Base-by-base conservation (phyloP, 208 protist genomes). In the Leishmania mexicana region DNA sequence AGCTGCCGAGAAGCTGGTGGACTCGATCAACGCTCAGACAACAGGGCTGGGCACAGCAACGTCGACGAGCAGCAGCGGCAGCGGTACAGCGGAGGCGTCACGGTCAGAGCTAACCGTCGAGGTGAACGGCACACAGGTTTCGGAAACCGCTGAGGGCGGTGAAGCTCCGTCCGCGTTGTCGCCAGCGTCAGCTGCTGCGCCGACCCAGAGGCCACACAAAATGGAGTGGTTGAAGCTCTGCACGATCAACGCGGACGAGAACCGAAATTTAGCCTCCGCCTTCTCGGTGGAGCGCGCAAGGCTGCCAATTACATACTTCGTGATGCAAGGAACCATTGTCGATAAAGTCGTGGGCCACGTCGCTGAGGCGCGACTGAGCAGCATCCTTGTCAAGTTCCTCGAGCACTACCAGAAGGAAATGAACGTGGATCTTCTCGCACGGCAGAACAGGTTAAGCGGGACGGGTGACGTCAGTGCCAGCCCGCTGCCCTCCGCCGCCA, bases 271-370 rank as follows among this genome's bases (percentile, higher is more conserved):
- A 28, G 93, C 95, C 58, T 95, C 90, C 24, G 93, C 95, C 70
- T 96, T 97, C 79, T 95, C 93, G 0, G 95, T 97, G 24, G 89
- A 96, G 78, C 90, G 94, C 53, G 89, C 93, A 31, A 95, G 94
- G 80, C 85, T 97, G 51, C 94, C 94, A 3, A 87, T 96, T 47
- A 96, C 94, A 38, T 97, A 95, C 81, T 97, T 97, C 64, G 91
- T 97, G 64, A 95, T 96, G 93, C 91, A 97, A 71, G 92, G 92
- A 71, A 97, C 94, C 24, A 97, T 97, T 40, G 86, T 97, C 68
- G 94, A 97, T 75, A 95, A 94, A 53, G 85, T 96, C 19, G 78
- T 87, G 2, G 92, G 93, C 31, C 89, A 94, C 72, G 73, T 96
- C 62, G 77, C 84, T 15, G 88, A 84, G 40, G 82, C 83, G 21